Percentiles rank a stretch among this genome's conserved stretches.
Evolutionary conservation across 2,329 filamentous ascomycete species (phyloP).

Genomic region (Diplodia corticola): DNA sequence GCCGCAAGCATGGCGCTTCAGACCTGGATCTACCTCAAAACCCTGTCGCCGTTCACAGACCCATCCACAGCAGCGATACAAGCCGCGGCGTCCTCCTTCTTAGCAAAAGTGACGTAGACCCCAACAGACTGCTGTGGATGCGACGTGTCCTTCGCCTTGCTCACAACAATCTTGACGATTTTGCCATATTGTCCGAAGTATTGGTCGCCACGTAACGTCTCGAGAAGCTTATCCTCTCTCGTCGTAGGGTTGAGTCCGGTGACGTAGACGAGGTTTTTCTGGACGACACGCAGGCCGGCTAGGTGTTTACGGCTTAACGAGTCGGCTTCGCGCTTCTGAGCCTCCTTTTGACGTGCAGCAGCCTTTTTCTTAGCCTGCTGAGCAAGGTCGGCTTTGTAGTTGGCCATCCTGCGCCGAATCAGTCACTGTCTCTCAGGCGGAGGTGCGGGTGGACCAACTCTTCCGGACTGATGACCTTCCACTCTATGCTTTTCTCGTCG

Average conservation of each 20-base stretch:
- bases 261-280: constrained; percentile 98
- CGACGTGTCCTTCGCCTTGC: constrained; percentile 79
- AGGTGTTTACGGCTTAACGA: constrained; percentile 94
- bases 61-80: constrained; percentile 94
- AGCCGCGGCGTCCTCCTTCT: constrained; percentile 81
- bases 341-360: constrained; percentile 87
- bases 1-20: background rate
- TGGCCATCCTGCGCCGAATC: constrained; percentile 59
- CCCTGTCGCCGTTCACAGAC: constrained; percentile 83
- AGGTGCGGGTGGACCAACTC: constrained; percentile 64
- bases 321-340: constrained; percentile 93
- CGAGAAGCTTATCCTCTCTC: constrained; percentile 86
- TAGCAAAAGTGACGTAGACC: constrained; percentile 97
- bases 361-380: constrained; percentile 93
- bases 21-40: constrained; percentile 68
- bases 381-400: constrained; percentile 71
- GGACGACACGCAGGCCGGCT: constrained; percentile 90
- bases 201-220: constrained; percentile 83
- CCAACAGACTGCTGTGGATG: constrained; percentile 80
- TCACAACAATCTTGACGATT: constrained; percentile 98
- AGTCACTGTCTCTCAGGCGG: constrained; percentile 23
- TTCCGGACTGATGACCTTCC: constrained; percentile 91
- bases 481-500: constrained; percentile 95
- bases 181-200: constrained; percentile 99
- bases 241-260: constrained; percentile 90